These are phyloP conservation scores for Diaporthe amygdali DNA, from an alignment of 2,329 filamentous ascomycete species.

Conservation along the genomic window DNA sequence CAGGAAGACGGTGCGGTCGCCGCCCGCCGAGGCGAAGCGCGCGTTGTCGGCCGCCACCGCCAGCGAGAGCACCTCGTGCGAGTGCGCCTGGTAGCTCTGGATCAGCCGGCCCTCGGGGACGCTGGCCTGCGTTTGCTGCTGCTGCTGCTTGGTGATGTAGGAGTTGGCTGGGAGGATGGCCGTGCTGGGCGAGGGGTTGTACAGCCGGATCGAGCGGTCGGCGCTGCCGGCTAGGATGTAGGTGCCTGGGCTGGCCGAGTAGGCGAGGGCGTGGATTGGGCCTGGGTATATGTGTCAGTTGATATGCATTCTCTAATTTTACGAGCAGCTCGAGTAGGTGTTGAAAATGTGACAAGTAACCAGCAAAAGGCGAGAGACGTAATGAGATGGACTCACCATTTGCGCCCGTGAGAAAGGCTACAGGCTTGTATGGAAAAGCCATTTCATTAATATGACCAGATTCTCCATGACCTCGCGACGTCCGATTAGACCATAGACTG, in stretches of 20 bases:
- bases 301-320: neutral
- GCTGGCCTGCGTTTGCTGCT: conserved; percentile 39
- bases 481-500: neutral
- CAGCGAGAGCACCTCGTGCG: conserved; percentile 88
- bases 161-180: conserved; percentile 29
- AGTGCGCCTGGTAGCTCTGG: conserved; percentile 88
- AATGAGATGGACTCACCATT: conserved; percentile 51
- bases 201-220: conserved; percentile 85
- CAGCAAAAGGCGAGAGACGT: neutral
- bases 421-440: conserved; percentile 53
- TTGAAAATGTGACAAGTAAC: neutral
- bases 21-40: conserved; percentile 84
- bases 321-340: neutral
- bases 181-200: conserved; percentile 70
- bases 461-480: conserved; percentile 6
- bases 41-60: conserved; percentile 78
- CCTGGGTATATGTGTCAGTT: conserved; percentile 47
- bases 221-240: conserved; percentile 86
- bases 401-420: conserved; percentile 62
- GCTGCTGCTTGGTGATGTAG: conserved; percentile 42
- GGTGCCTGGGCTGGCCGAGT: conserved; percentile 74
- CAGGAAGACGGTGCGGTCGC: conserved; percentile 88
- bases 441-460: conserved; percentile 33
- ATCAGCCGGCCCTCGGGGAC: conserved; percentile 68
- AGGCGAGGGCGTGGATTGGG: conserved; percentile 74